phyloP scores from a whole-genome alignment of 2,329 filamentous ascomycete genomes.

The Ilyonectria robusta region DNA sequence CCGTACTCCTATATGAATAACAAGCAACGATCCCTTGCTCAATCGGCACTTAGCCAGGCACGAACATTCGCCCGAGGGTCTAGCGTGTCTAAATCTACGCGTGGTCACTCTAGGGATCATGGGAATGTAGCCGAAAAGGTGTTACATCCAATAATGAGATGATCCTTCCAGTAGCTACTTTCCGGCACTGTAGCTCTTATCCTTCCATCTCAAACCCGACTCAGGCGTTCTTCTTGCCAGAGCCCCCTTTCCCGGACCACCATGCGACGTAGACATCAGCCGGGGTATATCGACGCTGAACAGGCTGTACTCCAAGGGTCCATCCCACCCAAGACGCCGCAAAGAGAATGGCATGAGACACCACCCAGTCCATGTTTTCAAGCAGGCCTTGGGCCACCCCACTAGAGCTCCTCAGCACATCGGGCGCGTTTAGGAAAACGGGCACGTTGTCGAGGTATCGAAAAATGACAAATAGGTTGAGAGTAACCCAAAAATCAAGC shows the following conservation, averaged over 20 bases:
- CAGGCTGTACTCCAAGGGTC: constrained; percentile 2
- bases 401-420: rapidly evolving
- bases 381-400: rapidly evolving
- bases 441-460: constrained; percentile 49
- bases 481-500: constrained; percentile 47
- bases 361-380: not conserved
- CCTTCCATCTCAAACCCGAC: too few relatives aligned
- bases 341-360: constrained; percentile 13
- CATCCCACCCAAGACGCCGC: constrained; percentile 21
- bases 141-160: too few relatives aligned
- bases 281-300: constrained; percentile 25
- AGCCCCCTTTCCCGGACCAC: not conserved
- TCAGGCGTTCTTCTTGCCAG: not conserved
- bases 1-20: too few relatives aligned
- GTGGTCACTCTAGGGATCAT: too few relatives aligned
- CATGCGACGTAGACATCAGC: not conserved
- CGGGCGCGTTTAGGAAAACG: constrained; percentile 41
- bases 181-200: too few relatives aligned
- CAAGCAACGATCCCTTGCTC: too few relatives aligned
- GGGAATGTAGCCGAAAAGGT: too few relatives aligned
- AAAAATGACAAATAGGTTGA: constrained; percentile 51
- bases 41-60: too few relatives aligned
- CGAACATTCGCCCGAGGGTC: too few relatives aligned
- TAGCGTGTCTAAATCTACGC: too few relatives aligned
- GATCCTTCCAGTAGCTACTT: too few relatives aligned